phyloP scores from a whole-genome alignment of 805 yeast species.

The Komagataella populi region DNA sequence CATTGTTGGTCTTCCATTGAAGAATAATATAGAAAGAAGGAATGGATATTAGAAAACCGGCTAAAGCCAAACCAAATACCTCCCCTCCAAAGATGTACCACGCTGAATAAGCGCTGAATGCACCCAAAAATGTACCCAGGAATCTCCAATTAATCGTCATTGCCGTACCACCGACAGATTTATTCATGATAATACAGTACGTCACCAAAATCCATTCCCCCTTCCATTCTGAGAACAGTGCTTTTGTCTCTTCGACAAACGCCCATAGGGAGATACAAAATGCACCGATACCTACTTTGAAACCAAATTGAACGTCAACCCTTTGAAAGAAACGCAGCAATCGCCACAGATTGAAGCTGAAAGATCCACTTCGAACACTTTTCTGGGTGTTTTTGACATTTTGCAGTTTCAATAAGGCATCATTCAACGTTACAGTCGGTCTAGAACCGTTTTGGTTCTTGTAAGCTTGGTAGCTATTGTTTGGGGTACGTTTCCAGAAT shows the following conservation, averaged over 20 bases:
- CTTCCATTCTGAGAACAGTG: conserved; percentile 48
- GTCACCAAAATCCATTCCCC: conserved; percentile 83
- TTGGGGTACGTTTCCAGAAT: conserved; percentile 28
- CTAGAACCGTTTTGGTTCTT: not conserved
- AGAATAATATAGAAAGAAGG: conserved; percentile 47
- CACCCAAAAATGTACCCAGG: conserved; percentile 66
- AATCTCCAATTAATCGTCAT: conserved; percentile 66
- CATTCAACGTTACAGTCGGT: not conserved
- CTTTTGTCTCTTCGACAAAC: conserved; percentile 40
- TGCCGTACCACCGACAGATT: conserved; percentile 73
- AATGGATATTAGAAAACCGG: conserved; percentile 32
- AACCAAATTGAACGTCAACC: conserved; percentile 65
- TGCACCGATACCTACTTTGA: conserved; percentile 71
- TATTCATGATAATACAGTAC: conserved; percentile 73
- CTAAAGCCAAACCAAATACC: conserved; percentile 32
- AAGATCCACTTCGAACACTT: conserved; percentile 4
- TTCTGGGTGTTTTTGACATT: conserved; percentile 3
- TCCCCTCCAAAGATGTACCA: conserved; percentile 51
- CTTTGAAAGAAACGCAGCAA: conserved; percentile 37
- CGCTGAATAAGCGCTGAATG: conserved; percentile 39
- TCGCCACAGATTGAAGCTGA: conserved; percentile 31
- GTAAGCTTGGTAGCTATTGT: not conserved
- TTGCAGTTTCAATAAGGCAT: conserved; percentile 1
- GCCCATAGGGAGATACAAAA: conserved; percentile 54
- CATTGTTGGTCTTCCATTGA: conserved; percentile 48